Conservation (phyloP, 345 rosid genomes). For the Balakata baccata region DNA sequence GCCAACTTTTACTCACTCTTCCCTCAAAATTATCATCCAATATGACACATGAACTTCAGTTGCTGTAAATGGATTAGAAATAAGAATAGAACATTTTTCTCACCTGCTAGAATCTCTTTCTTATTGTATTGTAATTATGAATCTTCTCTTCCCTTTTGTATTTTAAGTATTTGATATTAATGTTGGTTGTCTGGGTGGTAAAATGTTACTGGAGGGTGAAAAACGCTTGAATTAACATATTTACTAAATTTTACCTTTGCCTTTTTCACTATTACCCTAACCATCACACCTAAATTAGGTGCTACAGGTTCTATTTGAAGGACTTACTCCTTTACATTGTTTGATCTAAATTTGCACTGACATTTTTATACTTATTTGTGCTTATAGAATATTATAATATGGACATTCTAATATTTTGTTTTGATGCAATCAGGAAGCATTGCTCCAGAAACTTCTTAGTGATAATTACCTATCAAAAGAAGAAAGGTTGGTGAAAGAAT, state of each 20-base stretch:
- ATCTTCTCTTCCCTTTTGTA: background rate
- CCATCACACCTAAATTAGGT: background rate
- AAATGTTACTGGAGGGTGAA: background rate
- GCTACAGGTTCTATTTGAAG: background rate
- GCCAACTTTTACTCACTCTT: background rate
- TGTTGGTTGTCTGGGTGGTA: background rate
- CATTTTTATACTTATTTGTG: conserved; percentile 5
- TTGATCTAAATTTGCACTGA: background rate
- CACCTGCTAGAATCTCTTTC: background rate
- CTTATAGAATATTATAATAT: background rate
- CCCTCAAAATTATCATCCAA: background rate
- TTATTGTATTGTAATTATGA: background rate
- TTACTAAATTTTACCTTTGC: background rate
- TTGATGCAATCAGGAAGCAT: conserved; percentile 58
- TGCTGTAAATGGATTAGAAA: background rate
- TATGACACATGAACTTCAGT: background rate
- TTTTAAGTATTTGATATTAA: background rate
- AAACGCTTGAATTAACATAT: background rate
- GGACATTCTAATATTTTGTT: conserved; percentile 14
- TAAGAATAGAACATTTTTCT: background rate
- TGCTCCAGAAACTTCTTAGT: conserved; percentile 71
- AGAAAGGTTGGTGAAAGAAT: conserved; percentile 52
- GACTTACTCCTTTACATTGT: background rate
- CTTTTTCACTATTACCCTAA: conserved; percentile 1
- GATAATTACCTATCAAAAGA: conserved; percentile 56